Conservation (phyloP, 2,329 filamentous ascomycete genomes). For the Alternaria conjuncta region DNA sequence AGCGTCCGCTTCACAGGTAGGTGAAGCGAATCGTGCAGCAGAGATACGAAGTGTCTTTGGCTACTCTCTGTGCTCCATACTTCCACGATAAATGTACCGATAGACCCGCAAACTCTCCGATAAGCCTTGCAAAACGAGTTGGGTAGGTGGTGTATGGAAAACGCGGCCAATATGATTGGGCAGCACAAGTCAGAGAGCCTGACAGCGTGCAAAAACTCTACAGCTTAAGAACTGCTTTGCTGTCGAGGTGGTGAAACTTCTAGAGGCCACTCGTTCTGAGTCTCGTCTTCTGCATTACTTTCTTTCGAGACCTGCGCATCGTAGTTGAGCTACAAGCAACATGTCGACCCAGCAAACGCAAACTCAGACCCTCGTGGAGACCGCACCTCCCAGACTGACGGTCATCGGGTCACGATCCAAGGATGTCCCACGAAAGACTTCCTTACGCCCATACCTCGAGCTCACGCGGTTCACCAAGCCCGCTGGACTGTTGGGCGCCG, state of each 20-base stretch:
- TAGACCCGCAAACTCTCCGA: constrained; percentile 5
- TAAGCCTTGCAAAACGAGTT: neutral
- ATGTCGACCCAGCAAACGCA: constrained; percentile 2
- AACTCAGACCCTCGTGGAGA: constrained; percentile 2
- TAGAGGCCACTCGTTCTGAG: neutral
- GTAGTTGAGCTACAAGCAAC: neutral
- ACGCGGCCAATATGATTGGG: neutral
- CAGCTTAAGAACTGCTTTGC: neutral
- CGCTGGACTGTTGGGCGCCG: constrained; percentile 58
- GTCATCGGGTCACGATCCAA: neutral
- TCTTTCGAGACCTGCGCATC: neutral
- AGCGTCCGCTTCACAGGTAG: neutral
- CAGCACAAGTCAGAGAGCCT: neutral
- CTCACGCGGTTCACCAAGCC: constrained; percentile 54
- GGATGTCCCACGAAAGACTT: neutral
- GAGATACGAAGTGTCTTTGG: neutral
- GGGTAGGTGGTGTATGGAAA: neutral
- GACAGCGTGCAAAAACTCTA: neutral
- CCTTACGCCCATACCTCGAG: constrained; percentile 33
- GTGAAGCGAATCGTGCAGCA: neutral
- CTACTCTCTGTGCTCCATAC: neutral
- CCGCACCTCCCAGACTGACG: neutral
- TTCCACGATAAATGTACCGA: constrained; percentile 1
- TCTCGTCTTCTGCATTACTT: neutral
- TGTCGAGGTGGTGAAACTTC: neutral